Conservation (phyloP, 345 rosid genomes). For the Zanthoxylum bungeanum region DNA sequence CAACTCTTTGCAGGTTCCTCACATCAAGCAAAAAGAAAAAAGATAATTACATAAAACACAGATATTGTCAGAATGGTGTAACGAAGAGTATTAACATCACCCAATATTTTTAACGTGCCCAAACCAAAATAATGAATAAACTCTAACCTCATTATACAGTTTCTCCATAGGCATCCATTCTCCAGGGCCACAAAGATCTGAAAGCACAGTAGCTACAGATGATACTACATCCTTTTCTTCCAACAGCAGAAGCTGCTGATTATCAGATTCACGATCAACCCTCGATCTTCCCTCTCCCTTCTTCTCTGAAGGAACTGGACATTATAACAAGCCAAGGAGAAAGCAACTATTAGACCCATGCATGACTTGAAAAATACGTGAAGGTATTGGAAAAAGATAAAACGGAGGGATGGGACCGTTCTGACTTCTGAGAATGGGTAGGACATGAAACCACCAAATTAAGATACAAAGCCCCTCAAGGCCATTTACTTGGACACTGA, state of each 20-base stretch:
- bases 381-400: not conserved
- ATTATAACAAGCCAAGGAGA: conserved; percentile 24
- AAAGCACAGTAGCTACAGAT: conserved; percentile 94
- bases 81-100: not conserved
- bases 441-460: not conserved
- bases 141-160: conserved; percentile 81
- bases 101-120: not conserved
- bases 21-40: not conserved
- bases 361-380: not conserved
- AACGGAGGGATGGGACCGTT: not conserved
- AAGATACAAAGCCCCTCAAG: not conserved
- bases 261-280: conserved; percentile 90
- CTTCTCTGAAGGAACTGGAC: conserved; percentile 53
- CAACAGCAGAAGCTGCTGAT: conserved; percentile 80
- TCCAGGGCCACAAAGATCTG: conserved; percentile 98
- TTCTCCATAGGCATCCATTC: conserved; percentile 99
- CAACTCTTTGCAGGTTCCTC: not conserved
- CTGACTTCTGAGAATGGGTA: not conserved
- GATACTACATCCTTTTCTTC: conserved; percentile 99
- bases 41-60: not conserved
- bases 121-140: not conserved
- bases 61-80: not conserved
- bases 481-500: not conserved
- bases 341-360: not conserved
- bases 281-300: conserved; percentile 77